Percentiles rank a stretch among this genome's conserved stretches.
These are phyloP conservation scores for Cerioporus squamosus DNA, from an alignment of 1,284 basidiomycete species.

Conservation along the genomic window DNA sequence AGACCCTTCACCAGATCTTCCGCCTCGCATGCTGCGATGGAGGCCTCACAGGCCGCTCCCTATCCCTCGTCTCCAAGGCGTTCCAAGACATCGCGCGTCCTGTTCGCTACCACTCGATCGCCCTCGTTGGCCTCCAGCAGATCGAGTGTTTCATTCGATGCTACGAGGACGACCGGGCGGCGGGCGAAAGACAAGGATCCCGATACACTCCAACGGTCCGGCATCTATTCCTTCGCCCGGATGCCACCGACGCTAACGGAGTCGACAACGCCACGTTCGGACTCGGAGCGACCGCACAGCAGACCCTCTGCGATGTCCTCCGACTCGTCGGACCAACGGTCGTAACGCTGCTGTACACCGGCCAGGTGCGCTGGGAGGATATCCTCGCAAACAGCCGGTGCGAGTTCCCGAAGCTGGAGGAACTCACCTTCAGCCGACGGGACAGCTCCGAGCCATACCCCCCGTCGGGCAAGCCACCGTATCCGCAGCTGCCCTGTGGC, in stretches of 20 bases:
- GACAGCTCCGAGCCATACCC: no score
- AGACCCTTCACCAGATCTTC: background rate
- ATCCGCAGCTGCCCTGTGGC: no score
- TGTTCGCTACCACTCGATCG: constrained; percentile 5
- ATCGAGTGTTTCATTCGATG: background rate
- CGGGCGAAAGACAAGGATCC: background rate
- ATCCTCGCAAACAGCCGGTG: no score
- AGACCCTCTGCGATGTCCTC: background rate
- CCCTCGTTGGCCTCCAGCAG: background rate
- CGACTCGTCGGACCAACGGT: background rate
- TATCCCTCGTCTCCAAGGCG: constrained; percentile 10
- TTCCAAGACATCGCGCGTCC: constrained; percentile 5
- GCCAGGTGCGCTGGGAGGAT: no score
- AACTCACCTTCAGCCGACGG: no score
- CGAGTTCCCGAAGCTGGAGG: no score
- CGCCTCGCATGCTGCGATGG: constrained; percentile 2
- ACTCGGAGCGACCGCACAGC: background rate
- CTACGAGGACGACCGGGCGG: background rate
- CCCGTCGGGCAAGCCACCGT: no score
- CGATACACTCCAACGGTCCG: background rate
- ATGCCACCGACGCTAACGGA: background rate
- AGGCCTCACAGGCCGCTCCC: constrained; percentile 10
- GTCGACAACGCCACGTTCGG: background rate
- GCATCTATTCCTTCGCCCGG: background rate
- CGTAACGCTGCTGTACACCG: background rate